Conservation (phyloP, 768 basidiomycete species). For the Mycena rebaudengoi region DNA sequence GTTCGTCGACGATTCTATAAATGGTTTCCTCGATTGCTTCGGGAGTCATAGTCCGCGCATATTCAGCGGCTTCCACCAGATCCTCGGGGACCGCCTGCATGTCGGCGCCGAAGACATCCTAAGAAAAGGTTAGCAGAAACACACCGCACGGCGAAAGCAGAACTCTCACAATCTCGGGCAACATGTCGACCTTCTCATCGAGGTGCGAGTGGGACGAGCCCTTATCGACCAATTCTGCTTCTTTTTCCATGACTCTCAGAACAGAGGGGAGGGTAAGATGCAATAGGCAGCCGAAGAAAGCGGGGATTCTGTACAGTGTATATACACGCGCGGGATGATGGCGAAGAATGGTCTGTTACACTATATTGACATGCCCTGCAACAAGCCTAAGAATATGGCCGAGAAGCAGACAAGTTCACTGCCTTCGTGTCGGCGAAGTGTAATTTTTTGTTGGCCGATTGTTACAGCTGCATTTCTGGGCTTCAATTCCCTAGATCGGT, state of each 20-base stretch:
- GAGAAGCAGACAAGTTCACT: too few relatives aligned
- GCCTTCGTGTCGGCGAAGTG: too few relatives aligned
- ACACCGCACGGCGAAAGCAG: not conserved
- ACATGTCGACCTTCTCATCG: not conserved
- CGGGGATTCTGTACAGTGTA: too few relatives aligned
- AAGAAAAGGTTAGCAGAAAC: not conserved
- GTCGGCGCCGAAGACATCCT: conserved; percentile 16
- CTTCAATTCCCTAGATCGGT: too few relatives aligned
- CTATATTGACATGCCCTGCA: too few relatives aligned
- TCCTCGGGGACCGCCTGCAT: conserved; percentile 21
- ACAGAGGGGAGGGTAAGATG: not conserved
- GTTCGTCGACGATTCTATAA: conserved; percentile 25
- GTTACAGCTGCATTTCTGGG: too few relatives aligned
- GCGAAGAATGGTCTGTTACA: too few relatives aligned
- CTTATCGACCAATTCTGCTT: not conserved
- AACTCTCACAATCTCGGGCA: conserved; percentile 4
- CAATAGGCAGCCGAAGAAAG: too few relatives aligned
- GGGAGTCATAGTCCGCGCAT: conserved; percentile 15
- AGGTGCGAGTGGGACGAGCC: conserved; percentile 6
- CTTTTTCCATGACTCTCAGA: conserved; percentile 12
- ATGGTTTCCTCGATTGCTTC: conserved; percentile 28
- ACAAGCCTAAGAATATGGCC: too few relatives aligned
- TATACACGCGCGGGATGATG: too few relatives aligned
- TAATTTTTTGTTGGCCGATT: too few relatives aligned
- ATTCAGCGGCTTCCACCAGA: conserved; percentile 20